phyloP scores from a whole-genome alignment of 2,329 filamentous ascomycete species.

The Lanzia echinophila region DNA sequence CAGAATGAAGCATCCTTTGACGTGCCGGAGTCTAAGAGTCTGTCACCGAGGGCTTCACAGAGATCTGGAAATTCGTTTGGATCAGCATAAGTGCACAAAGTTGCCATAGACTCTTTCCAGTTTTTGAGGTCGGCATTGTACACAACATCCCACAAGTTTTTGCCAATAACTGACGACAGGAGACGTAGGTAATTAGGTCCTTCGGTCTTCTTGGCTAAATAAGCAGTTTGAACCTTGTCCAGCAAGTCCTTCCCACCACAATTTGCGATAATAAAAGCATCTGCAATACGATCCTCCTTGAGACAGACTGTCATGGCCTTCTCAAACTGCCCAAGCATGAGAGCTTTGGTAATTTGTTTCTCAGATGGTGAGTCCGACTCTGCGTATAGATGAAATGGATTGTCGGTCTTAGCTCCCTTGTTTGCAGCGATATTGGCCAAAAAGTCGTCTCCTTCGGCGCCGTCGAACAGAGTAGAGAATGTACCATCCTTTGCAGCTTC shows the following conservation, averaged over 20 bases:
- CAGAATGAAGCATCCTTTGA: slow-evolving; percentile 94
- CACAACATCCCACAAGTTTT: slow-evolving; percentile 97
- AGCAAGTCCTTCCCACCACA: slow-evolving; percentile 90
- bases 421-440: slow-evolving; percentile 76
- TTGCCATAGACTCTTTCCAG: slow-evolving; percentile 97
- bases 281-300: slow-evolving; percentile 81
- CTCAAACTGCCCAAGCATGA: slow-evolving; percentile 87
- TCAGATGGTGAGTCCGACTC: slow-evolving; percentile 81
- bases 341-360: slow-evolving; percentile 75
- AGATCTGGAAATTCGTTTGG: slow-evolving; percentile 88
- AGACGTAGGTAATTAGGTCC: slow-evolving; percentile 89
- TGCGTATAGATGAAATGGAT: slow-evolving; percentile 84
- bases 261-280: slow-evolving; percentile 97
- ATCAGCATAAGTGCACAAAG: slow-evolving; percentile 90
- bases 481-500: slow-evolving; percentile 49
- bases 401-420: slow-evolving; percentile 88
- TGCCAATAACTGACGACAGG: slow-evolving; percentile 83
- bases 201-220: slow-evolving; percentile 74
- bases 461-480: slow-evolving; percentile 76
- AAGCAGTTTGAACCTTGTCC: slow-evolving; percentile 87
- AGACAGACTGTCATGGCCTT: slow-evolving; percentile 85
- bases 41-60: slow-evolving; percentile 89
- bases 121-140: slow-evolving; percentile 88
- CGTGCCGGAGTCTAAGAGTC: slow-evolving; percentile 69
- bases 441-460: slow-evolving; percentile 74